phyloP scores from a whole-genome alignment of 345 rosid species.

The Lumnitzera littorea region DNA sequence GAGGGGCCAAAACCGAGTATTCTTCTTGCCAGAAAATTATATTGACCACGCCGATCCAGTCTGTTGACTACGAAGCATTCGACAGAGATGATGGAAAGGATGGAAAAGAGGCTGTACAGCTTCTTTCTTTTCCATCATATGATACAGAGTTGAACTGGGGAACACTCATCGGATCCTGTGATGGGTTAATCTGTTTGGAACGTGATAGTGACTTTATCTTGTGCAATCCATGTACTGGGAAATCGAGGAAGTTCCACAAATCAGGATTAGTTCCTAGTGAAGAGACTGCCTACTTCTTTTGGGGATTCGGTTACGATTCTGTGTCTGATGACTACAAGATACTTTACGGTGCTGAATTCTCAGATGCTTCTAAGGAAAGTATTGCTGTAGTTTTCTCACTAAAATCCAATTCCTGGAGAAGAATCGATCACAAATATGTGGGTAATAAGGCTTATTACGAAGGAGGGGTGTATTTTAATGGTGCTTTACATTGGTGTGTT shows the following conservation, averaged over 20 bases:
- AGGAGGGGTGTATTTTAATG: conserved; percentile 3
- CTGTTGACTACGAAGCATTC: conserved; percentile 1
- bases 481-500: neutral
- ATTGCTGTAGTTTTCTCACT: conserved; percentile 5
- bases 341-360: neutral
- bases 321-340: conserved; percentile 8
- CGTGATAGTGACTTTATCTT: neutral
- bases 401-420: conserved; percentile 8
- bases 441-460: neutral
- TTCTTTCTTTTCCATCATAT: neutral
- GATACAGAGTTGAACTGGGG: neutral
- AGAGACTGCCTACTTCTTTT: neutral
- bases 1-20: neutral
- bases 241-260: neutral
- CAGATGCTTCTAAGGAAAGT: neutral
- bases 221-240: conserved; percentile 1
- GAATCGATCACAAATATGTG: neutral
- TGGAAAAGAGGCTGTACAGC: neutral
- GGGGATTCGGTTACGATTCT: conserved; percentile 5
- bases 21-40: conserved; percentile 6
- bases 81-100: neutral
- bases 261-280: neutral
- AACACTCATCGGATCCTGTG: neutral
- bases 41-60: neutral
- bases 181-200: conserved; percentile 1